Evolutionary conservation across 2,329 filamentous ascomycete species (phyloP).

Genomic region (Alternaria angustiovoidea): DNA sequence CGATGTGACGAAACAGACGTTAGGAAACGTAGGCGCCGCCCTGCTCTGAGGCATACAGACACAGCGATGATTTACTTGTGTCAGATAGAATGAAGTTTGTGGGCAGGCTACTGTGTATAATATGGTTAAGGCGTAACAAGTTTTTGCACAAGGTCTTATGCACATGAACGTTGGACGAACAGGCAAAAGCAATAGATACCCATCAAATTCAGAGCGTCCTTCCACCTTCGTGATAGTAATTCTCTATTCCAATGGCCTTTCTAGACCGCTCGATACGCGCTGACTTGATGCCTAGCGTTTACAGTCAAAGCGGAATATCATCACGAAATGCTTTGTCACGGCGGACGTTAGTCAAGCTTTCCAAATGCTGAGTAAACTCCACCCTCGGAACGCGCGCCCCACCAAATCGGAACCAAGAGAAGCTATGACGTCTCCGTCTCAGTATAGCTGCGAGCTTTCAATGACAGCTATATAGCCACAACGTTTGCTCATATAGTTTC

Average conservation of each 20-base stretch:
- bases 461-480: constrained; percentile 35
- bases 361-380: constrained; percentile 41
- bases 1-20: constrained; percentile 55
- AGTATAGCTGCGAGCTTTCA: constrained; percentile 20
- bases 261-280: not conserved
- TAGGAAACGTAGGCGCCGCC: constrained; percentile 45
- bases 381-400: constrained; percentile 17
- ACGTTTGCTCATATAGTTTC: not conserved
- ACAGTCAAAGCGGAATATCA: not conserved
- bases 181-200: constrained; percentile 24
- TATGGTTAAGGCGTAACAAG: not conserved
- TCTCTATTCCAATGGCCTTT: not conserved
- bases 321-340: constrained; percentile 13
- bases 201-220: constrained; percentile 4
- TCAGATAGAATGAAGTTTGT: not conserved
- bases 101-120: not conserved
- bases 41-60: constrained; percentile 27
- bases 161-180: not conserved
- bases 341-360: constrained; percentile 35
- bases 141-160: not conserved
- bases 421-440: constrained; percentile 31
- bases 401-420: constrained; percentile 14
- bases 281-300: not conserved
- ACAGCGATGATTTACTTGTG: not conserved
- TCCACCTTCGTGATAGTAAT: not conserved